These are phyloP conservation scores for Arthrobotrys entomopaga DNA, from an alignment of 2,329 filamentous ascomycete species.

Conservation along the genomic window DNA sequence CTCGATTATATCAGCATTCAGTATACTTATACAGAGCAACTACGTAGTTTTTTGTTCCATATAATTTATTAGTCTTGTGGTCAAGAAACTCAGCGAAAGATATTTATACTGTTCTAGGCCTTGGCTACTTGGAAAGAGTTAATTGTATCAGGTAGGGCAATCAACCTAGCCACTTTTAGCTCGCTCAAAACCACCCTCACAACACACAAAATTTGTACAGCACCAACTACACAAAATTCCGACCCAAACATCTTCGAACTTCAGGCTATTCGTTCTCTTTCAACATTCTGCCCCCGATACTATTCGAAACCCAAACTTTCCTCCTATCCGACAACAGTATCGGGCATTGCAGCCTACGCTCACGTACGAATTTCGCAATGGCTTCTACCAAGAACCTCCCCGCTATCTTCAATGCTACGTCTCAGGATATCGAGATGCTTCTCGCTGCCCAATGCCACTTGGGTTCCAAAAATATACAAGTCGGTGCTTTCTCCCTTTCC, in stretches of 20 bases:
- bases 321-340: conserved; percentile 1
- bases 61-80: too few relatives aligned
- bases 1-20: too few relatives aligned
- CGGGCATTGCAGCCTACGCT: not conserved
- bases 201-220: conserved; percentile 41
- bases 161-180: conserved; percentile 39
- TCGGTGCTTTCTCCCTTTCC: conserved; percentile 36
- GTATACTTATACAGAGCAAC: too few relatives aligned
- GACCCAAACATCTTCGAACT: conserved; percentile 7
- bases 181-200: conserved; percentile 42
- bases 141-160: conserved; percentile 26
- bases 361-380: conserved; percentile 19
- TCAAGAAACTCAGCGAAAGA: too few relatives aligned
- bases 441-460: conserved; percentile 96
- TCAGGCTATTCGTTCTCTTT: conserved; percentile 10
- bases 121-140: too few relatives aligned
- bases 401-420: conserved; percentile 94
- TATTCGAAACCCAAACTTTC: not conserved
- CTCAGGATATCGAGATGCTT: conserved; percentile 99
- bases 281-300: not conserved
- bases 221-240: conserved; percentile 29
- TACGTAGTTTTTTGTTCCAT: too few relatives aligned
- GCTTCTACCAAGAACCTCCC: conserved; percentile 82
- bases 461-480: conserved; percentile 97
- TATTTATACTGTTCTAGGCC: too few relatives aligned